Conservation (phyloP, 2,329 filamentous ascomycete species). For the Venturia aucupariae region DNA sequence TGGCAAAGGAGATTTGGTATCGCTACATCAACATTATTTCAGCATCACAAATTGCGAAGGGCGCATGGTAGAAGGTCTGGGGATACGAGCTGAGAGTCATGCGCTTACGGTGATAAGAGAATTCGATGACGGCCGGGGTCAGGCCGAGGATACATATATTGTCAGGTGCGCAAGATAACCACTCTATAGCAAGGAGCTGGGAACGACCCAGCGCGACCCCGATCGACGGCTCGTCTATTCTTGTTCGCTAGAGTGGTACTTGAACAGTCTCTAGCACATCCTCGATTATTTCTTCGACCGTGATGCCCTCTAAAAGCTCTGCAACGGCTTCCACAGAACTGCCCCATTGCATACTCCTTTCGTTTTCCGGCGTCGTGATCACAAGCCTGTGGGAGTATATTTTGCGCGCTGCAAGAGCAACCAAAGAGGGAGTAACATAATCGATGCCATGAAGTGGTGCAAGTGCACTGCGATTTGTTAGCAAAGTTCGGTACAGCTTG, state of each 20-base stretch:
- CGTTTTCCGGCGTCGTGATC: conserved; percentile 58
- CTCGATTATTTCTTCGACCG: conserved; percentile 47
- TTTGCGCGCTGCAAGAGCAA: conserved; percentile 74
- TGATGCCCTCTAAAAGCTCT: conserved; percentile 52
- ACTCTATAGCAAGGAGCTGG: not conserved
- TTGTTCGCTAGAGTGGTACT: conserved; percentile 37
- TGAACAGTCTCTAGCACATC: conserved; percentile 49
- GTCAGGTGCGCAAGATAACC: not conserved
- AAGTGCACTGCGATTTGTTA: conserved; percentile 43
- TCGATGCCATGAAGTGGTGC: conserved; percentile 72
- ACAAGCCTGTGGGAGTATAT: conserved; percentile 78
- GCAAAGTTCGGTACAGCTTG: not conserved
- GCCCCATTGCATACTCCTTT: conserved; percentile 89
- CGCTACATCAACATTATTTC: not conserved
- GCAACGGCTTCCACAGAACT: conserved; percentile 64
- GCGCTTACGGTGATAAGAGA: not conserved
- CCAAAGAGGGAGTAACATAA: conserved; percentile 76
- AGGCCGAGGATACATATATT: not conserved
- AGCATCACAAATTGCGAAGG: not conserved
- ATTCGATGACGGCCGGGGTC: no score
- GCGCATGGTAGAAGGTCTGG: not conserved
- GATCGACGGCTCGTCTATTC: not conserved
- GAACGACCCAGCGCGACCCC: not conserved
- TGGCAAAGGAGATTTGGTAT: no score
- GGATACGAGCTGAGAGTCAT: not conserved